Evolutionary conservation across 306 rosid genomes (phyloP).

Genomic region (Canavalia gladiata): DNA sequence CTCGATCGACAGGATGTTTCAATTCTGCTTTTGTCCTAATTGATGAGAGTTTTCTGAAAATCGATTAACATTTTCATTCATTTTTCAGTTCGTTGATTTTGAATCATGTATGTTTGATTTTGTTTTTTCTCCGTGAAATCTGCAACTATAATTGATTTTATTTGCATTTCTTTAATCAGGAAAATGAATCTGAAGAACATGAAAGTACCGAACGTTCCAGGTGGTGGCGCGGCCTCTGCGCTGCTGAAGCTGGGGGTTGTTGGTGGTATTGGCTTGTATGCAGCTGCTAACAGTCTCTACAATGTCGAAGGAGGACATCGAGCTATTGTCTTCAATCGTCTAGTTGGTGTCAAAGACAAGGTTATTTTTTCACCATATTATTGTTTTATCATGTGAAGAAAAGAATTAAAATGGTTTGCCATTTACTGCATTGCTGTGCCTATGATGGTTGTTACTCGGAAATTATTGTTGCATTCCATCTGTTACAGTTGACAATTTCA

Average conservation of each 20-base stretch:
- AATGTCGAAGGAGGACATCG: constrained; percentile 92
- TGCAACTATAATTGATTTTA: not conserved
- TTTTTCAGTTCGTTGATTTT: not conserved
- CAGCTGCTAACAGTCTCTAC: constrained; percentile 78
- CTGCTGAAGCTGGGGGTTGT: constrained; percentile 64
- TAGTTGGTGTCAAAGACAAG: constrained; percentile 83
- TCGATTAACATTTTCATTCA: not conserved
- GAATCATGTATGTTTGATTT: not conserved
- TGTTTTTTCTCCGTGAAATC: not conserved
- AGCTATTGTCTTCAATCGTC: constrained; percentile 86
- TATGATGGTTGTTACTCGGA: not conserved
- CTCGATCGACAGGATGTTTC: not conserved
- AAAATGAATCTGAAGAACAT: constrained; percentile 50
- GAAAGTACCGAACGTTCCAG: constrained; percentile 62
- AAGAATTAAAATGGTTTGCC: not conserved
- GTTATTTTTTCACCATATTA: constrained; percentile 46
- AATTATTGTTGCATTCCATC: not conserved
- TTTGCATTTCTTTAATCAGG: constrained; percentile 11
- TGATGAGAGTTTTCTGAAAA: not conserved
- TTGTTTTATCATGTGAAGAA: not conserved
- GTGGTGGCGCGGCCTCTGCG: constrained; percentile 69
- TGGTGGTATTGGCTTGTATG: constrained; percentile 75
- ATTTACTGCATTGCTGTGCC: not conserved
- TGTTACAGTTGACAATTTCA: not conserved
- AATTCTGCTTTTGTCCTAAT: constrained; percentile 12